Evolutionary conservation across 2,329 filamentous ascomycete species (phyloP).

Genomic region (Coleophoma eucalyptorum): DNA sequence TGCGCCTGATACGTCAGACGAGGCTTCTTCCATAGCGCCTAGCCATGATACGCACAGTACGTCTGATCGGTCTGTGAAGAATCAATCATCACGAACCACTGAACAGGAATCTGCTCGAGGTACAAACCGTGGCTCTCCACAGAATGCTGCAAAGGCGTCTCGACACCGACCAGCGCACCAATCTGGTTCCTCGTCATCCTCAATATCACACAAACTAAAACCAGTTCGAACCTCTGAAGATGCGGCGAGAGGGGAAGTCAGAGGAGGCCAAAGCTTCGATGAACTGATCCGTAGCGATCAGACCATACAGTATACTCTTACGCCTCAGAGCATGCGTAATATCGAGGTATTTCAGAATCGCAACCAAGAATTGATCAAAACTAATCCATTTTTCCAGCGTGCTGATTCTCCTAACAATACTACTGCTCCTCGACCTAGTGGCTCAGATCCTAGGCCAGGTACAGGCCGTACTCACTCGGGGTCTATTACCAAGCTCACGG

Average conservation of each 20-base stretch:
- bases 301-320: constrained; percentile 79
- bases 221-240: constrained; percentile 56
- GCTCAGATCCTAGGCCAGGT: constrained; percentile 8
- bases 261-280: constrained; percentile 64
- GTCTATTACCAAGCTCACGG: constrained; percentile 17
- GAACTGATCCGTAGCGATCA: constrained; percentile 78
- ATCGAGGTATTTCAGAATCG: constrained; percentile 56
- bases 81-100: constrained; percentile 7
- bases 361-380: constrained; percentile 4
- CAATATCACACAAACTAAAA: constrained; percentile 40
- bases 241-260: constrained; percentile 48
- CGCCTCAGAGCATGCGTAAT: constrained; percentile 73
- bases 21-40: constrained; percentile 19
- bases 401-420: constrained; percentile 5
- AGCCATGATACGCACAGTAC: constrained; percentile 12
- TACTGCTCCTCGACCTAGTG: too few relatives aligned
- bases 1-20: constrained; percentile 24
- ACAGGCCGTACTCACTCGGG: constrained; percentile 22
- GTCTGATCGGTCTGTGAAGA: constrained; percentile 8
- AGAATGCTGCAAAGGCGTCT: constrained; percentile 6
- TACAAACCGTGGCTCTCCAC: constrained; percentile 8
- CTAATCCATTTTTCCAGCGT: constrained; percentile 11
- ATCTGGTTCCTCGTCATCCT: constrained; percentile 48
- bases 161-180: constrained; percentile 30
- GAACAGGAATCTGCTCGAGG: constrained; percentile 10